Evolutionary conservation across 1,139 yeast genomes (phyloP).

Genomic region (Nakaseomyces uthaithaninus): DNA sequence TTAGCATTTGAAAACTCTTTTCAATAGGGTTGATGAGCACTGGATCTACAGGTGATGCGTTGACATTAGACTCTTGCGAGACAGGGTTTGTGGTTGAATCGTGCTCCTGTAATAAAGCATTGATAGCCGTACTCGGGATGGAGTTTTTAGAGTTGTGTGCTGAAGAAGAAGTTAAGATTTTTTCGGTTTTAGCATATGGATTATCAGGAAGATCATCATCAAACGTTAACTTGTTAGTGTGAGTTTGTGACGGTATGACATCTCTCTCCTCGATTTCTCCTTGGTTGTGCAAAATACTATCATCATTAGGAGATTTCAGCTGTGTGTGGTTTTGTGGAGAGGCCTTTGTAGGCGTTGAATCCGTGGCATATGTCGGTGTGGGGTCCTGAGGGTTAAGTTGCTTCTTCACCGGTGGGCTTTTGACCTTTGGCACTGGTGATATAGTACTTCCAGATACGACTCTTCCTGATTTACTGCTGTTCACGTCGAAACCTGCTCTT

Average conservation of each 20-base stretch:
- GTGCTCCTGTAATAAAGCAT: not conserved
- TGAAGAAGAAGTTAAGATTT: not conserved
- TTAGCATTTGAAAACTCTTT: conserved; percentile 28
- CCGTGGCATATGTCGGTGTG: too few species aligned
- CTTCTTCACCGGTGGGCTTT: not conserved
- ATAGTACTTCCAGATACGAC: not conserved
- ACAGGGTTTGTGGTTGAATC: not conserved
- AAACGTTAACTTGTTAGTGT: not conserved
- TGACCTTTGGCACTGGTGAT: not conserved
- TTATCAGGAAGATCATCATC: not conserved
- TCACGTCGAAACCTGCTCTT: conserved; percentile 52
- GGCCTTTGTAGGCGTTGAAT: not conserved
- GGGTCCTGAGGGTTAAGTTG: not conserved
- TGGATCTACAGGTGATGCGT: not conserved
- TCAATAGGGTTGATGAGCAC: conserved; percentile 25
- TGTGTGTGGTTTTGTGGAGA: not conserved
- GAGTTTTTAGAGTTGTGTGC: not conserved
- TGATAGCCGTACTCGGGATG: too few species aligned
- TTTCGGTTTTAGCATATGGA: not conserved
- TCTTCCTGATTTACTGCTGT: not conserved
- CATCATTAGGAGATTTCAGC: not conserved
- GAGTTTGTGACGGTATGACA: not conserved
- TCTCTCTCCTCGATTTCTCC: not conserved
- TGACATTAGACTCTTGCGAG: not conserved
- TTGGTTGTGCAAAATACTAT: not conserved